These are phyloP conservation scores for Penicillium sp. DNA, from an alignment of 2,329 filamentous ascomycete species.

Conservation along the genomic window DNA sequence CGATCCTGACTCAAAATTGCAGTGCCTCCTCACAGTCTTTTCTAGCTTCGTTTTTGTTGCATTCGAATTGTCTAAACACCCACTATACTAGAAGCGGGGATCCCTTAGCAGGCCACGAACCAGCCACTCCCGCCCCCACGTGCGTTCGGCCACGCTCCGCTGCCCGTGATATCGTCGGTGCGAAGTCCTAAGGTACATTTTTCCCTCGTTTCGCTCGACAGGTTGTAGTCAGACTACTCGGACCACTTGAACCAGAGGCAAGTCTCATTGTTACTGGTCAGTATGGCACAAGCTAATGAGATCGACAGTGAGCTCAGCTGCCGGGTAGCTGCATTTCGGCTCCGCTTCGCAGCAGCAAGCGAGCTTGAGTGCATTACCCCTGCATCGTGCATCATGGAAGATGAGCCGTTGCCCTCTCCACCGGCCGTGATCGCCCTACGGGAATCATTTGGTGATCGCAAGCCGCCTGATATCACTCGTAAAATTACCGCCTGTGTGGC, in stretches of 20 bases:
- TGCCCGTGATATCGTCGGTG: constrained; percentile 21
- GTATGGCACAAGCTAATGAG: neutral
- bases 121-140: constrained; percentile 20
- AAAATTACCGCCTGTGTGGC: constrained; percentile 42
- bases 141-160: constrained; percentile 11
- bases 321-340: neutral
- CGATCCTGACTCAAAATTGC: neutral
- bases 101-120: neutral
- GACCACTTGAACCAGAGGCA: neutral
- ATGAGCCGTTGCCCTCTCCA: constrained; percentile 17
- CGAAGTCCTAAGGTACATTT: constrained; percentile 24
- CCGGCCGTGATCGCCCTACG: constrained; percentile 34
- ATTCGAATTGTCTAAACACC: neutral
- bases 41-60: neutral
- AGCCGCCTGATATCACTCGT: constrained; percentile 43
- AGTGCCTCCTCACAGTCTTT: neutral
- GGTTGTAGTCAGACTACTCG: neutral
- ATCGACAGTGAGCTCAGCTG: neutral
- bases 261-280: neutral
- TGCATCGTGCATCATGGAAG: constrained; percentile 13
- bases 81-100: neutral
- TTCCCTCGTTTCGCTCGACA: neutral
- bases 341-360: neutral
- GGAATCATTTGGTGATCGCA: constrained; percentile 45
- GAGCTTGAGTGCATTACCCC: neutral